Evolutionary conservation across 345 rosid species (phyloP), one percentile per base, ranked within the genome.

Genomic region (Populus davidiana): DNA sequence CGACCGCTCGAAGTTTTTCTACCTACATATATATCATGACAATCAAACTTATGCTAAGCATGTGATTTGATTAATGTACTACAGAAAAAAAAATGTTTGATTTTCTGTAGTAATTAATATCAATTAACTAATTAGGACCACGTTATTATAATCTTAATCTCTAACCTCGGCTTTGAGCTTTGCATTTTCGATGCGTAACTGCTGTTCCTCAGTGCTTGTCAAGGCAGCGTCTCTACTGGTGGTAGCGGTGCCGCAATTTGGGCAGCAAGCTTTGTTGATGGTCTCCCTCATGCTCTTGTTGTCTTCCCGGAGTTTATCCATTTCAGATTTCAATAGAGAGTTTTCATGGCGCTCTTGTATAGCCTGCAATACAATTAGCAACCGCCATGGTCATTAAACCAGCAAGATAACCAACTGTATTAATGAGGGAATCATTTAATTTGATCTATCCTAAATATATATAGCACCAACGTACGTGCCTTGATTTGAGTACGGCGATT

Each of bases 341-440:
- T 94, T 96, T 77, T 96, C 99, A 79, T 96, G 99, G 52, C 99
- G 90, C 80, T 96, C 99, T 82, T 96, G 99, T 77, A 94, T 90
- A 21, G 99, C 93, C 99, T 95, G 83, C 17, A 27, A 47, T 35
- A 52, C 59, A 47, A 47, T 47, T 47, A n/a, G 3, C 6, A 25
- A 9, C 63, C 1, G 13, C 5, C 13, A 3, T n/a, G 11, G 62
- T 54, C 6, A 54, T 21, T n/a, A n/a, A 8, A n/a, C 4, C 5
- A 10, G 10, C 63, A 56, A 21, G 63, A 56, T n/a, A 8, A 64
- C 20, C 14, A 17, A 64, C 33, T 23, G 17, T 3, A 62, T 25
- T 64, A 4, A 9, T 44, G 0, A 63, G 38, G 5, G 38, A 29
- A 12, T 29, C 7, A 12, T 64, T 17, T 41, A 41, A 41, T 41